phyloP scores from a whole-genome alignment of 2,329 filamentous ascomycete species.

The Triangularia setosa region DNA sequence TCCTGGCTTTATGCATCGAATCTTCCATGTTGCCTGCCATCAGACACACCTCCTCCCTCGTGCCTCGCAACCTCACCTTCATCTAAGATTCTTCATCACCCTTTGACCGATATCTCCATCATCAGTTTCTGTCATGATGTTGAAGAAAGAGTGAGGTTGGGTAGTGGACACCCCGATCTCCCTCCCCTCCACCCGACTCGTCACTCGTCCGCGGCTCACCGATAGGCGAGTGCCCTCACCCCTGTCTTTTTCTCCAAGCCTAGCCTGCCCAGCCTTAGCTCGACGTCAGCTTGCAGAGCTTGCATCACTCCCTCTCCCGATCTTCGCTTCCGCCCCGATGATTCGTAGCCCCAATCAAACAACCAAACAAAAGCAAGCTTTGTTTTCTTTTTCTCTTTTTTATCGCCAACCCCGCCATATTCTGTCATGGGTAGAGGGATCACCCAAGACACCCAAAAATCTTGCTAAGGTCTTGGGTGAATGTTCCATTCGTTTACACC shows the following conservation, averaged over 20 bases:
- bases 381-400: neutral
- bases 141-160: neutral
- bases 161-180: neutral
- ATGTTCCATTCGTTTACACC: neutral
- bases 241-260: neutral
- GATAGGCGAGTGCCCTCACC: neutral
- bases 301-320: neutral
- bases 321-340: neutral
- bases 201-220: neutral
- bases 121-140: neutral
- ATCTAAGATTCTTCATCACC: neutral
- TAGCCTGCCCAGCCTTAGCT: neutral
- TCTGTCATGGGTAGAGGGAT: neutral
- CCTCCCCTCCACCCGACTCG: neutral
- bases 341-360: neutral
- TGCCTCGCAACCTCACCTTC: neutral
- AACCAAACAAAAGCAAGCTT: neutral
- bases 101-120: neutral
- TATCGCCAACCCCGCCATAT: neutral
- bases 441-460: neutral
- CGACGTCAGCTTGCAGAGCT: neutral
- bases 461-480: neutral
- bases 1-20: neutral
- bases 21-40: neutral
- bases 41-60: neutral